Conservation (phyloP, 805 yeast species). For the Cyberlindnera mycetangii region DNA sequence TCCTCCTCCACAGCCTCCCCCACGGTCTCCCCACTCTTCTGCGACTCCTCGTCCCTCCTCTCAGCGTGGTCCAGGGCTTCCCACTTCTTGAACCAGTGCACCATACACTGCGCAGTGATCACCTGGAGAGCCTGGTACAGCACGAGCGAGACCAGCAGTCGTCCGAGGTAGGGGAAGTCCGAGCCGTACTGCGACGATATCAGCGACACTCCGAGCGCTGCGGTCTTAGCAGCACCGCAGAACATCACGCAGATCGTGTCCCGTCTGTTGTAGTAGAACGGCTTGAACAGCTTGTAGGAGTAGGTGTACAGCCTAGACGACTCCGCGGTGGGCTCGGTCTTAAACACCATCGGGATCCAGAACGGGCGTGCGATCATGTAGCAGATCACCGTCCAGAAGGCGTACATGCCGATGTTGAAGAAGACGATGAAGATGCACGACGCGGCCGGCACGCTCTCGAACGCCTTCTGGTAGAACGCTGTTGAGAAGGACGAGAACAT, state of each 20-base stretch:
- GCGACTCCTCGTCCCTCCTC: slow-evolving; percentile 23
- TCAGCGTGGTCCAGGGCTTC: slow-evolving; percentile 28
- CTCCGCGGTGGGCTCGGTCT: slow-evolving; percentile 44
- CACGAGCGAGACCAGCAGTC: slow-evolving; percentile 75
- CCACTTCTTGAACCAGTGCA: slow-evolving; percentile 70
- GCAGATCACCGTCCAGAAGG: slow-evolving; percentile 70
- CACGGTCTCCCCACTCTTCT: slow-evolving; percentile 7
- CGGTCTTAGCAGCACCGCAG: slow-evolving; percentile 93
- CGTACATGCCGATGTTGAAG: slow-evolving; percentile 76
- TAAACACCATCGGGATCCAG: slow-evolving; percentile 43
- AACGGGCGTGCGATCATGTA: slow-evolving; percentile 59
- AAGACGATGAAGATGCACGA: slow-evolving; percentile 77
- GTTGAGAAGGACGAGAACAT: slow-evolving; percentile 82
- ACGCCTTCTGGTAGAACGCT: slow-evolving; percentile 81
- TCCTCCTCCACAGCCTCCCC: background rate
- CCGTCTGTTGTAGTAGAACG: slow-evolving; percentile 65
- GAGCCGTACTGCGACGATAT: slow-evolving; percentile 78
- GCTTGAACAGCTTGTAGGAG: slow-evolving; percentile 40
- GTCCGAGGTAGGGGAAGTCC: slow-evolving; percentile 58
- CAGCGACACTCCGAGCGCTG: slow-evolving; percentile 85
- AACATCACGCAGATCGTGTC: slow-evolving; percentile 81
- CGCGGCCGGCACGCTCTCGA: slow-evolving; percentile 62
- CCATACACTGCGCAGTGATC: slow-evolving; percentile 70
- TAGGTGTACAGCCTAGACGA: slow-evolving; percentile 44
- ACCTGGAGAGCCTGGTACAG: slow-evolving; percentile 88